Base-by-base conservation (phyloP, 495 filamentous ascomycete genomes). In the Bathelium albidoporum region DNA sequence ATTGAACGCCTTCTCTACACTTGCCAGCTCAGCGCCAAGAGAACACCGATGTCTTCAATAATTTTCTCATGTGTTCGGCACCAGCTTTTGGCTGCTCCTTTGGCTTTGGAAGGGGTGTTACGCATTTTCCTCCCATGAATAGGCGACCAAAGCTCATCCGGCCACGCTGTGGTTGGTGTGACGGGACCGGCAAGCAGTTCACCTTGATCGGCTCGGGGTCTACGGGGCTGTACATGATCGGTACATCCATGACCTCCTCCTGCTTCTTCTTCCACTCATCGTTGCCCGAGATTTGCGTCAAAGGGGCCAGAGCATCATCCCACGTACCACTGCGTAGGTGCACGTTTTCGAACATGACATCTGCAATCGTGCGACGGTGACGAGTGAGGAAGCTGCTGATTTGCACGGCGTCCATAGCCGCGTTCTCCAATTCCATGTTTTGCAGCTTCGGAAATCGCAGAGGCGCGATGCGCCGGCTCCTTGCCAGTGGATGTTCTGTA, bases 281-380 rank as follows among this genome's bases (percentile, higher is more conserved):
- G 65, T 58, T 80, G 61, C 82, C 82, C 70, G 76, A 81, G 64
- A 80, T 80, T 61, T 72, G 72, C 58, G 81, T 83, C 63, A 91
- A 72, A 2, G 87, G 86, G 32, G 81, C 82, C 2, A 91, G 78
- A 1, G 88, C 89, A 55, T 89, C 85, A 62, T 91, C 87, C 89
- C 88, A 91, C 59, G 76, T 85, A 24, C 85, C 89, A 59, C 75
- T 77, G 20, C 85, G 79, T 29, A 92, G 76, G 32, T 77, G 74
- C 12, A 87, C 82, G 61, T 86, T 83, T 69, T 89, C 83, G 71
- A 91, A 88, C 62, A 88, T 83, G 70, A 90, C 85, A 65, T 90
- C 87, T 31, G 77, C 74, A 45, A 91, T 79, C 3, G 85, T 83
- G 64, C 74, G 75, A 34, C 82, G 79, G 71, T 92, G 89, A 26